Conservation (phyloP, 129 eudicot species). For the Glebionis coronaria region DNA sequence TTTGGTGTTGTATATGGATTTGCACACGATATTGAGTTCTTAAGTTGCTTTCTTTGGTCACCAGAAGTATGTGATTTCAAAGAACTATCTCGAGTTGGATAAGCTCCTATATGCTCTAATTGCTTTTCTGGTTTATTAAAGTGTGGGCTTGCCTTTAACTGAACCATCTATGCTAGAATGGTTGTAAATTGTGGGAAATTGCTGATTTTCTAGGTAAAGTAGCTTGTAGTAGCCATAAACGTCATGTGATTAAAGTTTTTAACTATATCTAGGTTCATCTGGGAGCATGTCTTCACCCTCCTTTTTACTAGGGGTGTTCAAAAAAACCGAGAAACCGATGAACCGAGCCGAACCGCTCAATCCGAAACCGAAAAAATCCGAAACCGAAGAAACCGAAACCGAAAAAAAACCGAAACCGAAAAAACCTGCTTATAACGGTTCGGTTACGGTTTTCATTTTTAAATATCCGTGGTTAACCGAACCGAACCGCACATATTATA, state of each 20-base stretch:
- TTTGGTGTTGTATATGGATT: conserved; percentile 26
- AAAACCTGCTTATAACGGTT: too few species aligned
- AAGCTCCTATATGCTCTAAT: not conserved
- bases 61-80: not conserved
- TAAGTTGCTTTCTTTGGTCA: not conserved
- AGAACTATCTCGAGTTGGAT: not conserved
- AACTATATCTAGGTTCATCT: not conserved
- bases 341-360: too few species aligned
- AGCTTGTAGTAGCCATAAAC: not conserved
- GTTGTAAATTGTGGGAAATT: conserved; percentile 18
- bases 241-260: not conserved
- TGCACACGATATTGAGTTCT: conserved; percentile 15
- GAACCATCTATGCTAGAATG: not conserved
- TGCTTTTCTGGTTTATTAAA: not conserved
- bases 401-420: too few species aligned
- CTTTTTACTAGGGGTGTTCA: too few species aligned
- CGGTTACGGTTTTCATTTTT: too few species aligned
- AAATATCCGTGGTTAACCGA: too few species aligned
- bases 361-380: too few species aligned
- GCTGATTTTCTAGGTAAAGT: not conserved
- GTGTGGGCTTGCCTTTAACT: conserved; percentile 18
- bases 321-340: too few species aligned
- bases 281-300: conserved; percentile 6
- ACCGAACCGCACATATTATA: too few species aligned
- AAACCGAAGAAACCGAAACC: too few species aligned